Evolutionary conservation across 306 rosid species (phyloP), one percentile per base, ranked within the genome.

Genomic region (Vigna trinervia): DNA sequence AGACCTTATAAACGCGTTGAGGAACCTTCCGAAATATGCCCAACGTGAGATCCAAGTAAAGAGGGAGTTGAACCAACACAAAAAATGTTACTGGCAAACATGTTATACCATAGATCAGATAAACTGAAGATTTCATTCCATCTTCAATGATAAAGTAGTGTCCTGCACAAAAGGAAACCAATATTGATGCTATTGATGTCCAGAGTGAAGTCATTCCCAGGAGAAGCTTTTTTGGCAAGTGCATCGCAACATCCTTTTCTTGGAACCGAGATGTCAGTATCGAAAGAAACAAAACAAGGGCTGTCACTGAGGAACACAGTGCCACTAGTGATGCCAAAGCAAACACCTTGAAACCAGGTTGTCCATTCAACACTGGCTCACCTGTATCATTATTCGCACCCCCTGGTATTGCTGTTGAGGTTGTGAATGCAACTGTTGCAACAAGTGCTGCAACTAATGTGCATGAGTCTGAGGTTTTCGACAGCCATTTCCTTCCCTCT

Each of bases 341-440:
- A 43, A 82, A 87, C 0, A 59, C n/a, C 15, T 59, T 48, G 76
- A 87, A 87, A 5, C 81, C 82, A 1, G 73, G 69, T 41, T 61
- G 4, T 6, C 64, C 65, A 54, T 63, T 8, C 19, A 82, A 63
- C 11, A 51, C 30, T 14, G 89, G 84, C 5, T 4, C 41, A 12
- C 91, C 91, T 3, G 53, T 77, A 0, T 0, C 7, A 14, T 74
- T 50, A 17, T 80, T 6, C 12, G 30, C n/a, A 0, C 89, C 89
- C 0, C 89, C 89, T 9, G 89, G 91, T 6, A 80, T 71, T 7
- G 89, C 46, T 7, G 88, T 65, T 12, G 85, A 79, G 0, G 87
- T 83, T 5, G 87, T 79, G 81, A 87, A 87, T 4, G 89, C 85
- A 0, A 87, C 87, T 1, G 87, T 78, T 5, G 89, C 88, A 3